Conservation (phyloP, 2,329 filamentous ascomycete genomes). For the Alternaria viburni region DNA sequence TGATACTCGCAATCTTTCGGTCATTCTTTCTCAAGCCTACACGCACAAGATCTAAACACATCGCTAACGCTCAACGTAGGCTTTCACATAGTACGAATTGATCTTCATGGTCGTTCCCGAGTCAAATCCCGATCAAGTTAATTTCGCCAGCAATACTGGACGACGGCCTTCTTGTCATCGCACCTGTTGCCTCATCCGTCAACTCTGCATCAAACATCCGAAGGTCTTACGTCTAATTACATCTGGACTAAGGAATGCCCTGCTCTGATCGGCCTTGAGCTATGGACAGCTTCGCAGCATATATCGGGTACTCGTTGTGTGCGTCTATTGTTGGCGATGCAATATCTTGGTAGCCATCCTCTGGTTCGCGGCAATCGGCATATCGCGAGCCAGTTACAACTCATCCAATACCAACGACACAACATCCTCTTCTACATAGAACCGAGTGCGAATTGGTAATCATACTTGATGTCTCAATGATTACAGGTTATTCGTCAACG, state of each 20-base stretch:
- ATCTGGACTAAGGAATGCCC: rapidly evolving
- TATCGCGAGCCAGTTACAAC: not conserved
- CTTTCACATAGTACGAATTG: rapidly evolving
- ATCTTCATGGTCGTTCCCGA: not conserved
- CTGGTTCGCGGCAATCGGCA: rapidly evolving
- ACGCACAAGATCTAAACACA: not conserved
- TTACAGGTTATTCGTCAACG: not conserved
- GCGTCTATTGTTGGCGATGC: not conserved
- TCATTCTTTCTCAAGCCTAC: not conserved
- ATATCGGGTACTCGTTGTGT: rapidly evolving
- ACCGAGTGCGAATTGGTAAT: not conserved
- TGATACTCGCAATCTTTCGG: not conserved
- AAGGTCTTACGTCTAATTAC: rapidly evolving
- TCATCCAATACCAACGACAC: not conserved
- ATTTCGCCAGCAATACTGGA: not conserved
- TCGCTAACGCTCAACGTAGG: not conserved
- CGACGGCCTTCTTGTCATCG: not conserved
- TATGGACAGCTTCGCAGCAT: not conserved
- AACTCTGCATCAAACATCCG: rapidly evolving
- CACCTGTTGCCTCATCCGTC: rapidly evolving
- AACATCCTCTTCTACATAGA: not conserved
- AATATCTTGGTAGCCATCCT: not conserved
- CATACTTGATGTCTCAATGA: not conserved
- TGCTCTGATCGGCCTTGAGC: not conserved
- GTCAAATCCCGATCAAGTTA: not conserved